Conservation (phyloP, 2,329 filamentous ascomycete genomes). For the Penicillium decumbens region DNA sequence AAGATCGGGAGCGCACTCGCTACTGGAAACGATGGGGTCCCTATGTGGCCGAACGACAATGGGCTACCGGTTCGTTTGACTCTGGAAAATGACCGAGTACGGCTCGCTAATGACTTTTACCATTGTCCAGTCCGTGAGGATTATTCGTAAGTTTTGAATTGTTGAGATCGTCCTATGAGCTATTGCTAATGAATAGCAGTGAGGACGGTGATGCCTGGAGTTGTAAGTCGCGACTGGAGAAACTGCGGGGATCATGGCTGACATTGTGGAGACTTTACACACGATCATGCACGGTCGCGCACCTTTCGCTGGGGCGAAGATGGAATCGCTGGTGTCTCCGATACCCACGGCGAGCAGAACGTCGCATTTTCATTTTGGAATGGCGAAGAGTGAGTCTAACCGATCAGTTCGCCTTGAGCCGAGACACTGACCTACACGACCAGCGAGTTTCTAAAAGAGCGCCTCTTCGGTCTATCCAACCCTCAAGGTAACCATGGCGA, state of each 20-base stretch:
- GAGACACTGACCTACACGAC: background rate
- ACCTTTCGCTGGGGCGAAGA: slow-evolving; percentile 95
- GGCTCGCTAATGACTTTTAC: slow-evolving; percentile 25
- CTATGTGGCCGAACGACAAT: slow-evolving; percentile 89
- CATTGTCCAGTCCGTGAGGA: slow-evolving; percentile 70
- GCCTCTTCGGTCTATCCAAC: slow-evolving; percentile 90
- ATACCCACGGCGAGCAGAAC: slow-evolving; percentile 86
- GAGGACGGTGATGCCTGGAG: slow-evolving; percentile 92
- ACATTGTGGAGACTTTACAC: slow-evolving; percentile 68
- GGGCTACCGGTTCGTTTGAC: slow-evolving; percentile 71
- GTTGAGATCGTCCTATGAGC: background rate
- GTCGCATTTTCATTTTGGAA: slow-evolving; percentile 98
- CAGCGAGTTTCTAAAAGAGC: slow-evolving; percentile 89
- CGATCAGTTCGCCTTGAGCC: background rate
- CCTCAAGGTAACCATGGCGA: slow-evolving; percentile 97
- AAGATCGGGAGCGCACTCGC: slow-evolving; percentile 75
- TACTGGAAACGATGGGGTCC: slow-evolving; percentile 99
- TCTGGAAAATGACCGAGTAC: background rate
- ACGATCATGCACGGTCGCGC: slow-evolving; percentile 83
- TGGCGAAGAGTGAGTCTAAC: slow-evolving; percentile 70
- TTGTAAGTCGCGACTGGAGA: slow-evolving; percentile 55
- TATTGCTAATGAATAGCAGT: slow-evolving; percentile 43
- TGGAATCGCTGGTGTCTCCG: slow-evolving; percentile 91
- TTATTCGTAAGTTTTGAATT: slow-evolving; percentile 60
- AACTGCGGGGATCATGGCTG: slow-evolving; percentile 3